phyloP scores from a whole-genome alignment of 257 asterid genomes.

The Solanum megistacrolobum region DNA sequence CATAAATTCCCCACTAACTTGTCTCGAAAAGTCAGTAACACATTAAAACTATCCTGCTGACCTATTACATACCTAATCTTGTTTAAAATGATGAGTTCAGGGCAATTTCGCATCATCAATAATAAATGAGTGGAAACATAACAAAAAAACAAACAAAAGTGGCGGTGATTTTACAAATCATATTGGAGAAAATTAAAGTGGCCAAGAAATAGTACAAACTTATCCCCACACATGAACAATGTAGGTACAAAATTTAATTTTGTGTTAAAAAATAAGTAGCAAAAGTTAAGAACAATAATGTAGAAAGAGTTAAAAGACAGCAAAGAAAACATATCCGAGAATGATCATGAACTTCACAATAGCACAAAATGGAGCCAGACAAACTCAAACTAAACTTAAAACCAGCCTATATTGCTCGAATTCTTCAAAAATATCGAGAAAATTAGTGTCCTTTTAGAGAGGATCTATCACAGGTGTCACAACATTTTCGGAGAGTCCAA shows the following conservation, averaged over 20 bases:
- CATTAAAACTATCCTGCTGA: accelerated
- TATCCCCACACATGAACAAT: constrained; percentile 17
- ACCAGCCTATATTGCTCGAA: neutral
- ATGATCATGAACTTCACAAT: neutral
- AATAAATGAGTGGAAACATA: constrained; percentile 22
- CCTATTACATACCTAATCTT: no score
- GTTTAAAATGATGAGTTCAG: neutral
- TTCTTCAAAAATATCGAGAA: neutral
- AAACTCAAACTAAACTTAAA: neutral
- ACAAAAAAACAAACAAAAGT: neutral
- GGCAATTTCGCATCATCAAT: neutral
- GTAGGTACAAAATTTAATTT: constrained; percentile 5
- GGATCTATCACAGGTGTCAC: no score
- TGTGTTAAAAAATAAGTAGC: neutral
- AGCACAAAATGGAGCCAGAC: neutral
- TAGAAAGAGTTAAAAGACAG: neutral
- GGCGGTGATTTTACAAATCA: neutral
- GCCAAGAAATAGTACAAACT: neutral
- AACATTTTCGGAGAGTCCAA: no score
- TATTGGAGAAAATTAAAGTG: constrained; percentile 6
- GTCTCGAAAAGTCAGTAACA: accelerated
- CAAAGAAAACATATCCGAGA: neutral
- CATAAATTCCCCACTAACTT: no score
- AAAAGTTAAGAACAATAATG: constrained; percentile 7
- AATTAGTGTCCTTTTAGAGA: neutral